These are phyloP conservation scores for Gossypioides kirkii DNA, from an alignment of 345 rosid genomes.

Conservation along the genomic window DNA sequence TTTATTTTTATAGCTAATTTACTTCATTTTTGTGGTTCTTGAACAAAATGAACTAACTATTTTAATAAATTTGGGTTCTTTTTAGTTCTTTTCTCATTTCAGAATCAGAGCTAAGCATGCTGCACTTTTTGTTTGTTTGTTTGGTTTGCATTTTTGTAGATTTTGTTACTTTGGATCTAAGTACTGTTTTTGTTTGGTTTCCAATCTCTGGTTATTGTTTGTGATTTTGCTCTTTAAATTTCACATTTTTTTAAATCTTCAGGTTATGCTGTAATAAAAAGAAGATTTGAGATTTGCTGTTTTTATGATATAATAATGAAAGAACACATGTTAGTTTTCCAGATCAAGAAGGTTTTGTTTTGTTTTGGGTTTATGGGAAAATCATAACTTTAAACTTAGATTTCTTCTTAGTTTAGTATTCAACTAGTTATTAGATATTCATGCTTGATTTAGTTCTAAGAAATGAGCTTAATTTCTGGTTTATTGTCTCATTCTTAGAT, in stretches of 20 bases:
- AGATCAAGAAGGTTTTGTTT: slow-evolving; percentile 2
- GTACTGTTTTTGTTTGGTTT: not conserved
- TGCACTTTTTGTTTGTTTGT: not conserved
- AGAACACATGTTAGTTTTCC: not conserved
- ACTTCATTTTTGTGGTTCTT: not conserved
- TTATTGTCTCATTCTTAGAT: not conserved
- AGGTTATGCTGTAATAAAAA: not conserved
- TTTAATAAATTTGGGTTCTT: not conserved
- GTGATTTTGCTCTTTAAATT: not conserved
- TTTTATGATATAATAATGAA: not conserved
- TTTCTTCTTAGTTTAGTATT: not conserved
- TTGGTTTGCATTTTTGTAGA: not conserved
- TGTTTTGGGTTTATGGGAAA: not conserved
- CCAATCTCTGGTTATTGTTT: not conserved
- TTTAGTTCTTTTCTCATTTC: not conserved
- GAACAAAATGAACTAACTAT: not conserved
- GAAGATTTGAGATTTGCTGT: not conserved
- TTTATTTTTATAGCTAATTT: not conserved
- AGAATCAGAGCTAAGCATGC: not conserved
- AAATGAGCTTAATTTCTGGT: not conserved
- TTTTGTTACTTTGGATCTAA: not conserved
- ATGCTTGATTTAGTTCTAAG: not conserved
- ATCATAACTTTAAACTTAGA: not conserved
- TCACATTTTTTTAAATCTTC: not conserved
- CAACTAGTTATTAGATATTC: not conserved